Evolutionary conservation across 768 basidiomycete genomes (phyloP).

Genomic region (Dacryopinax primogenitus): DNA sequence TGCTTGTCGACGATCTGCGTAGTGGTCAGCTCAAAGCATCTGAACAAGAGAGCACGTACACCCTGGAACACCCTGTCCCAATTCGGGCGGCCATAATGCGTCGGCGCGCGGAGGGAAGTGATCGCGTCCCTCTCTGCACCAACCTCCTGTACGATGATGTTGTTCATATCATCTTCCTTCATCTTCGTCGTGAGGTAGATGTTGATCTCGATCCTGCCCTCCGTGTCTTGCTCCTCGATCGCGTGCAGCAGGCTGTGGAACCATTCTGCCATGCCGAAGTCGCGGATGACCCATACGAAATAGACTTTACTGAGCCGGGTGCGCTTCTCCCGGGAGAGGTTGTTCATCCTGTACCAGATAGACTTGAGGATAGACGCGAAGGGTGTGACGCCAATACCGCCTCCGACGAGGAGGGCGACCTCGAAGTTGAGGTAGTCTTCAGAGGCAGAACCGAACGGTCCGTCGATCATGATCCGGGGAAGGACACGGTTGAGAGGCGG

Average conservation of each 20-base stretch:
- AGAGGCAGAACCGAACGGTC: slow-evolving; percentile 83
- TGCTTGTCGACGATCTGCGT: slow-evolving; percentile 65
- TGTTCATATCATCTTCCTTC: slow-evolving; percentile 85
- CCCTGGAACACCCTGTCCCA: slow-evolving; percentile 57
- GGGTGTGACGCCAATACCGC: slow-evolving; percentile 92
- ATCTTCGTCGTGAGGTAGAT: slow-evolving; percentile 86
- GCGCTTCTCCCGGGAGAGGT: slow-evolving; percentile 51
- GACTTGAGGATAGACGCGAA: slow-evolving; percentile 78
- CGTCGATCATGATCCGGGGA: slow-evolving; percentile 91
- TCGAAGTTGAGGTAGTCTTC: slow-evolving; percentile 89
- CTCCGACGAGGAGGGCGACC: slow-evolving; percentile 77
- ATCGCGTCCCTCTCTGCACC: slow-evolving; percentile 88
- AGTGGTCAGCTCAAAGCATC: slow-evolving; percentile 25
- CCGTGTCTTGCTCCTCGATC: slow-evolving; percentile 71
- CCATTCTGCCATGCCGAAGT: slow-evolving; percentile 81
- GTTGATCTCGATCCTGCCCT: slow-evolving; percentile 80
- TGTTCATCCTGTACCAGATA: slow-evolving; percentile 95
- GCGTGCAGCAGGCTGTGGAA: slow-evolving; percentile 89
- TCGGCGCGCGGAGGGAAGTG: slow-evolving; percentile 76
- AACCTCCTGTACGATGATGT: slow-evolving; percentile 86
- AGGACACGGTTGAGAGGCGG: slow-evolving; percentile 58
- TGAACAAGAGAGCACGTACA: slow-evolving; percentile 18
- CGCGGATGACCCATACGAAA: slow-evolving; percentile 92
- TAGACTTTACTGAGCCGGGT: slow-evolving; percentile 85
- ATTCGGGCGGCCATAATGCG: slow-evolving; percentile 85